Percentiles rank a stretch among this genome's conserved stretches.
phyloP scores from a whole-genome alignment of 305 asterid genomes.

The Fraxinus platypoda region DNA sequence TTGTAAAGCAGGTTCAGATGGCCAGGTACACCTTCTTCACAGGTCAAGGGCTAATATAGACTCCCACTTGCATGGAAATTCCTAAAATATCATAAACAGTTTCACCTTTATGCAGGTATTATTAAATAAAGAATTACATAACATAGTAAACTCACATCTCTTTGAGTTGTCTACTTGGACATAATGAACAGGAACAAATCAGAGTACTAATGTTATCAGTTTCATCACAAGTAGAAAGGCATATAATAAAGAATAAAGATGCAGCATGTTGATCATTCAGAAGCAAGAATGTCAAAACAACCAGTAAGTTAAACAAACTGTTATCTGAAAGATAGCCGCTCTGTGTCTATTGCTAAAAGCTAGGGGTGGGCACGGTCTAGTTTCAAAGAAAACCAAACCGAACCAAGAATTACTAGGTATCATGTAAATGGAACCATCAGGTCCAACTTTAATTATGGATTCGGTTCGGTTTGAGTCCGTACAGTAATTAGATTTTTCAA shows the following conservation, averaged over 20 bases:
- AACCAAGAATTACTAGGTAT: background rate
- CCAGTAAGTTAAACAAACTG: background rate
- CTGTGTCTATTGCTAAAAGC: background rate
- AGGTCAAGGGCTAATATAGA: background rate
- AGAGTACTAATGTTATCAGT: background rate
- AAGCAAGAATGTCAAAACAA: background rate
- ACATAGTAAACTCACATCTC: background rate
- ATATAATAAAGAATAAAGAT: background rate
- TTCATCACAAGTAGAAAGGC: background rate
- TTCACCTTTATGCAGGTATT: background rate
- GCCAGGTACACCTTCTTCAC: background rate
- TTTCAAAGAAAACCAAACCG: background rate
- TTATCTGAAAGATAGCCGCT: background rate
- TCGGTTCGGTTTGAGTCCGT: background rate
- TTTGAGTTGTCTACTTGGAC: background rate
- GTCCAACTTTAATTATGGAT: background rate
- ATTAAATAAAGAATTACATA: background rate
- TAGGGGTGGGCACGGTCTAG: background rate
- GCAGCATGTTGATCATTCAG: background rate
- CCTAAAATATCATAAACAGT: background rate
- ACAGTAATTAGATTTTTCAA: background rate
- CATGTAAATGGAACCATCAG: background rate
- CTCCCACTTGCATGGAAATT: background rate
- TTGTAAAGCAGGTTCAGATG: background rate
- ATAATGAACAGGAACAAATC: background rate